Conservation (phyloP, 1,284 basidiomycete species). For the Phellopilus nigrolimitatus region DNA sequence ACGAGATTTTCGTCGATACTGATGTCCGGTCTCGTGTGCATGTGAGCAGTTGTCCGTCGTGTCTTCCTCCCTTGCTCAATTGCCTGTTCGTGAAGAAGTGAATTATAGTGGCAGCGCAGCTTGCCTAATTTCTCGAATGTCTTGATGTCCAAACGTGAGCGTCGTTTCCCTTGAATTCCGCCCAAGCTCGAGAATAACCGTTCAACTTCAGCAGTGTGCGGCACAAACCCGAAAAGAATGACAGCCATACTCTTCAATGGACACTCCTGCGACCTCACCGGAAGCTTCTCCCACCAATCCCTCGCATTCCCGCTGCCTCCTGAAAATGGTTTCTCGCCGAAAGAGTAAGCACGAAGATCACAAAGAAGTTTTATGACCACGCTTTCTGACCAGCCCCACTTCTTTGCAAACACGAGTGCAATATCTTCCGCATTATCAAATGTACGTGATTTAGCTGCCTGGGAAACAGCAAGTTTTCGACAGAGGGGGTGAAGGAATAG, state of each 20-base stretch:
- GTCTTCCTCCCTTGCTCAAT: conserved; percentile 14
- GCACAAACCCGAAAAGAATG: conserved; percentile 25
- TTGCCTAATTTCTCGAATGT: neutral
- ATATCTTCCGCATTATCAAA: too few relatives aligned
- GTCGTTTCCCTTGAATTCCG: conserved; percentile 23
- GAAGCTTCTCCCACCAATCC: conserved; percentile 29
- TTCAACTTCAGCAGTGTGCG: conserved; percentile 29
- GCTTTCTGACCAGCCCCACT: too few relatives aligned
- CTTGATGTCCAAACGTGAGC: conserved; percentile 21
- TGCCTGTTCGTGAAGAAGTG: neutral
- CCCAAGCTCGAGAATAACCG: conserved; percentile 28
- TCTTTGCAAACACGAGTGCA: too few relatives aligned
- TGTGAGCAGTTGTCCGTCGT: conserved; percentile 24
- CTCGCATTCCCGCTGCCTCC: conserved; percentile 24
- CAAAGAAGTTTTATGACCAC: neutral
- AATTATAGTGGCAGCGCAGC: neutral
- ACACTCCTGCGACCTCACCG: conserved; percentile 19
- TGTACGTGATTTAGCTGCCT: too few relatives aligned
- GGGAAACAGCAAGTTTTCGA: conserved; percentile 27
- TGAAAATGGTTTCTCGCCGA: conserved; percentile 23
- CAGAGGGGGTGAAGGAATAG: conserved; percentile 31
- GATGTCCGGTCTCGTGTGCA: conserved; percentile 20
- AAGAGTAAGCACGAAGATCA: neutral
- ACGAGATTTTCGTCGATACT: conserved; percentile 21
- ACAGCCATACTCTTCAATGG: conserved; percentile 27